These are phyloP conservation scores for Leccinum ochraceum DNA, from an alignment of 768 basidiomycete genomes.

Conservation along the genomic window DNA sequence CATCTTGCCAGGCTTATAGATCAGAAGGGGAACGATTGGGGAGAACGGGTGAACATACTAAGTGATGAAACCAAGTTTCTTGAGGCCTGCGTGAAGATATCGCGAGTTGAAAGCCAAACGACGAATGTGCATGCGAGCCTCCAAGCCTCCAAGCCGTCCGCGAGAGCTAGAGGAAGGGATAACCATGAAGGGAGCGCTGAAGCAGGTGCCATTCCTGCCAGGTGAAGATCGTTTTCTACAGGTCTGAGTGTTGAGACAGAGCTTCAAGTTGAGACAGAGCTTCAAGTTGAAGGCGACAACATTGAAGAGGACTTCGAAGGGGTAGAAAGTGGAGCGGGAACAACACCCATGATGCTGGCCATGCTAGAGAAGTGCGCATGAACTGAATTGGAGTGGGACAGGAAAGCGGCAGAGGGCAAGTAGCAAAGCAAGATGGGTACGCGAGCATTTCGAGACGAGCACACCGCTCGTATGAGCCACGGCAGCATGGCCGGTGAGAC, in stretches of 20 bases:
- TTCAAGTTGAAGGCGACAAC: conserved; percentile 35
- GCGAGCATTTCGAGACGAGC: too few species aligned
- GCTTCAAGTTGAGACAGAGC: conserved; percentile 26
- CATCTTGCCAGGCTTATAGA: conserved; percentile 96
- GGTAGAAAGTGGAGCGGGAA: conserved; percentile 34
- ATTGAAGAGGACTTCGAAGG: conserved; percentile 26
- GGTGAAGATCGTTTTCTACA: conserved; percentile 51
- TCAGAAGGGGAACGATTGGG: conserved; percentile 88
- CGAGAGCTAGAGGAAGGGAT: conserved; percentile 64
- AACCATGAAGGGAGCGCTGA: conserved; percentile 77
- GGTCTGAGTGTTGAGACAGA: conserved; percentile 27
- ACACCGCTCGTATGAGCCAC: too few species aligned
- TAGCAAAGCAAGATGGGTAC: too few species aligned
- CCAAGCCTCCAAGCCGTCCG: conserved; percentile 86
- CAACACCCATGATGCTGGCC: conserved; percentile 66
- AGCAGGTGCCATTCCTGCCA: conserved; percentile 64
- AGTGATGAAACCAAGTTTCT: conserved; percentile 94
- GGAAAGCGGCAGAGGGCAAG: too few species aligned
- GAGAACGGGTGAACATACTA: conserved; percentile 83
- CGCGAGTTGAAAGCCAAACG: conserved; percentile 94
- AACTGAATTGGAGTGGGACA: too few species aligned
- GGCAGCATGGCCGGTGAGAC: too few species aligned
- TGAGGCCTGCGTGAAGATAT: conserved; percentile 83
- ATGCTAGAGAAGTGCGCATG: too few species aligned
- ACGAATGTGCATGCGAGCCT: conserved; percentile 79